These are phyloP conservation scores for Coemansia furcata DNA, from an alignment of 192 early-diverging fungal species.

Conservation along the genomic window DNA sequence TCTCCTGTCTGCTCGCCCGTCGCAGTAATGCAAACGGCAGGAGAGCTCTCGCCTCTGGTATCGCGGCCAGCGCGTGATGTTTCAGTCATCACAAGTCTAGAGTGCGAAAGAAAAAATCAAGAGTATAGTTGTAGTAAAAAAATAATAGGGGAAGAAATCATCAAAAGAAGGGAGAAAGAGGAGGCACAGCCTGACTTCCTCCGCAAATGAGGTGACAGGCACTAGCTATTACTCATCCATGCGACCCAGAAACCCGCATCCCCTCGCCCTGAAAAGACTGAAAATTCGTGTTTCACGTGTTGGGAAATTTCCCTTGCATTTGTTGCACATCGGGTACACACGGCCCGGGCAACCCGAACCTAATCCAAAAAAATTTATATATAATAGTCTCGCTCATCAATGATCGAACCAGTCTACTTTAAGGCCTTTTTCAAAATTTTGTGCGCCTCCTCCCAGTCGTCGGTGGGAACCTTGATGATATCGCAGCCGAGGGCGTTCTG, in stretches of 20 bases:
- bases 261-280: too few relatives aligned
- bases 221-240: not conserved
- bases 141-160: not conserved
- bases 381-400: too few relatives aligned
- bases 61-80: not conserved
- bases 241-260: not conserved
- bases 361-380: too few relatives aligned
- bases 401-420: conserved; percentile 30
- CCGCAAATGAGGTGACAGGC: too few relatives aligned
- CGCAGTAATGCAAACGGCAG: not conserved
- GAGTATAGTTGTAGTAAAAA: not conserved
- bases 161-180: not conserved
- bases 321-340: too few relatives aligned
- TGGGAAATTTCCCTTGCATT: too few relatives aligned
- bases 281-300: too few relatives aligned
- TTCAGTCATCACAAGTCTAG: not conserved
- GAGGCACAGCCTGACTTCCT: not conserved
- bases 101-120: not conserved
- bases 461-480: conserved; percentile 80
- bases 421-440: conserved; percentile 82
- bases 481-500: conserved; percentile 74
- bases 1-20: not conserved
- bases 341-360: too few relatives aligned
- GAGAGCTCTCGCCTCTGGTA: not conserved
- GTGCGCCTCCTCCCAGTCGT: conserved; percentile 80